Evolutionary conservation across 2,329 filamentous ascomycete species (phyloP).

Genomic region (Penicillium sp.): DNA sequence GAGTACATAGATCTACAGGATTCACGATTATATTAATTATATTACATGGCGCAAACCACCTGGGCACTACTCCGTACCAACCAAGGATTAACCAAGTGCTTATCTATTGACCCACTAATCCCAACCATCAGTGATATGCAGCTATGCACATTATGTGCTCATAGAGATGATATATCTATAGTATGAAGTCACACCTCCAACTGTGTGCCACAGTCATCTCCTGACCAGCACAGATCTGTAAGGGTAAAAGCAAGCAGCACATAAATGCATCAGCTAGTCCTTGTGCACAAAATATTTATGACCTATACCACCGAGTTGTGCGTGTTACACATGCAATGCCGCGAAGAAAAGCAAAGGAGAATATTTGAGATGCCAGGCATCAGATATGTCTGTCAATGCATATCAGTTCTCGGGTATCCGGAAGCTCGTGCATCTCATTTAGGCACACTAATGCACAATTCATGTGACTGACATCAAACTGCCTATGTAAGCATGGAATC

Average conservation of each 20-base stretch:
- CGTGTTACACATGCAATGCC: not conserved
- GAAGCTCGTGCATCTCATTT: not conserved
- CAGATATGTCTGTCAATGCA: not conserved
- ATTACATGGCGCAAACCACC: not conserved
- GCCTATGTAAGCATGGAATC: not conserved
- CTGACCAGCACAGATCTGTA: not conserved
- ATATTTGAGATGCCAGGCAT: not conserved
- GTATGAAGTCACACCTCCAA: too few relatives aligned
- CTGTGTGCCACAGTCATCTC: not conserved
- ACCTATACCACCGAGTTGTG: not conserved
- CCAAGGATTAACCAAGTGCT: not conserved
- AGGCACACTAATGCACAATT: not conserved
- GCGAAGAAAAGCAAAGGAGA: too few relatives aligned
- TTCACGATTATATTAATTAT: not conserved
- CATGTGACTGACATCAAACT: not conserved
- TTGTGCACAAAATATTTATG: not conserved
- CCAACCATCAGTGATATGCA: not conserved
- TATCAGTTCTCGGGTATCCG: not conserved
- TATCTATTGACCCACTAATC: not conserved
- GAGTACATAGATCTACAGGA: not conserved
- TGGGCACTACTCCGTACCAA: not conserved
- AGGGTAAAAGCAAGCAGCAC: not conserved
- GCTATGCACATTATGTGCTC: not conserved
- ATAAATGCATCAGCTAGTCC: too few relatives aligned
- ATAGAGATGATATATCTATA: not conserved